Evolutionary conservation across 2,329 filamentous ascomycete genomes (phyloP), one percentile per base, ranked within the genome.

Genomic region (Trematosphaeria pertusa): DNA sequence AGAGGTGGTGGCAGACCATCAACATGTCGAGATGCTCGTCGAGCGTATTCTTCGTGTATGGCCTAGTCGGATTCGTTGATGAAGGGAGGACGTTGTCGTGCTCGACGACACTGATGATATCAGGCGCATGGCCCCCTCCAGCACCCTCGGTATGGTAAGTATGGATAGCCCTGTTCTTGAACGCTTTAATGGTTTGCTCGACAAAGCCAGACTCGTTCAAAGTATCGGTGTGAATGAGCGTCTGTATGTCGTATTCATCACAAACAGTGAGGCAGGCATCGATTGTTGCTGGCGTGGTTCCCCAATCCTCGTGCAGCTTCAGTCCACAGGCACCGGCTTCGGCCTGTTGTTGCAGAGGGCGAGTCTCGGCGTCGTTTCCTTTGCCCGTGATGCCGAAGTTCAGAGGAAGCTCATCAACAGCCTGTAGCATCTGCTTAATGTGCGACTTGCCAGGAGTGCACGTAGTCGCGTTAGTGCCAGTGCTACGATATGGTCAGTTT

Each of bases 21-120:
- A 97, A 78, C 93, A 97, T 97, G 75, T 97, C 93, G 11, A 97
- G 83, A 74, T 97, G 93, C 73, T 97, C 93, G 66, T 97, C 93
- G 0, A 97, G 82, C 0, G 93, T 97, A 76, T 97, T 97, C 56
- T 81, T 80, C 1, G 93, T 97, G 73, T 86, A 97, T 0, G 93
- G 93, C 2, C 92, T 81, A 1, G 93, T 97, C 0, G 93, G 93
- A 70, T 96, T 97, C 0, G 93, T 97, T 36, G 87, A 93, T 4
- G 87, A 91, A 0, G 93, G 93, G 1, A 97, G 82, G 2, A 97
- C 91, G 66, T 97, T 94, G 37, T 83, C 74, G 63, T 92, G 87
- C 71, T 95, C 91, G 9, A 97, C 93, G 1, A 97, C 91, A 20
- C 84, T 87, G 73, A 97, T 97, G 73, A 97, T 97, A 71, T 97